Percentiles rank a stretch among this genome's conserved stretches.
Conservation (phyloP, 2,329 filamentous ascomycete species). For the Beauveria caledonica region DNA sequence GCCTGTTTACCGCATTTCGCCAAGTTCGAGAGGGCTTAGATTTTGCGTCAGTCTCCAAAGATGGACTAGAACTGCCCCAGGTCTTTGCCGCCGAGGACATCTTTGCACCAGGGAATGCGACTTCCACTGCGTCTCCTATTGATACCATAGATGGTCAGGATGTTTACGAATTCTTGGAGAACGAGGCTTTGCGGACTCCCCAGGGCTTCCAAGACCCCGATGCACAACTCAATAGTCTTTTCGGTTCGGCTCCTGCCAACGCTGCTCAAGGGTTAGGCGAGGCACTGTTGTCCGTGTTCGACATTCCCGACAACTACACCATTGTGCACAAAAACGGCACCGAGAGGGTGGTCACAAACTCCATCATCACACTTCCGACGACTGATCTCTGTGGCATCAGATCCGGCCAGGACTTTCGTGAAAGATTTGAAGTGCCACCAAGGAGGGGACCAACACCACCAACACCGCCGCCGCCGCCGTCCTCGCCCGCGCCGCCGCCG, state of each 20-base stretch:
- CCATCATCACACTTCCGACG: neutral
- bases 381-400: neutral
- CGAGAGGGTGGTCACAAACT: neutral
- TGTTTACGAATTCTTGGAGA: slow-evolving; percentile 2
- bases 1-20: slow-evolving; percentile 12
- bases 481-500: neutral
- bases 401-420: neutral
- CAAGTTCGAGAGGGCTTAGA: neutral
- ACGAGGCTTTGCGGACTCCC: neutral
- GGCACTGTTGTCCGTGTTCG: neutral
- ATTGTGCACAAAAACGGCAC: slow-evolving; percentile 8
- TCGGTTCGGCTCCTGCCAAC: neutral
- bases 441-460: neutral
- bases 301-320: slow-evolving; percentile 5
- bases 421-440: neutral
- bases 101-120: neutral
- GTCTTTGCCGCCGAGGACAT: neutral
- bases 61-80: neutral
- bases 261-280: neutral
- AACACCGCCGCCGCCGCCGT: too few relatives aligned
- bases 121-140: neutral
- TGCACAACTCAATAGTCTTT: neutral
- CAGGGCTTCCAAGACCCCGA: slow-evolving; percentile 4
- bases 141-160: slow-evolving; percentile 1
- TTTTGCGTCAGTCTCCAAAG: slow-evolving; percentile 15